Evolutionary conservation across 2,329 filamentous ascomycete species (phyloP), one percentile per base, ranked within the genome.

Genomic region (Fusarium circinatum): DNA sequence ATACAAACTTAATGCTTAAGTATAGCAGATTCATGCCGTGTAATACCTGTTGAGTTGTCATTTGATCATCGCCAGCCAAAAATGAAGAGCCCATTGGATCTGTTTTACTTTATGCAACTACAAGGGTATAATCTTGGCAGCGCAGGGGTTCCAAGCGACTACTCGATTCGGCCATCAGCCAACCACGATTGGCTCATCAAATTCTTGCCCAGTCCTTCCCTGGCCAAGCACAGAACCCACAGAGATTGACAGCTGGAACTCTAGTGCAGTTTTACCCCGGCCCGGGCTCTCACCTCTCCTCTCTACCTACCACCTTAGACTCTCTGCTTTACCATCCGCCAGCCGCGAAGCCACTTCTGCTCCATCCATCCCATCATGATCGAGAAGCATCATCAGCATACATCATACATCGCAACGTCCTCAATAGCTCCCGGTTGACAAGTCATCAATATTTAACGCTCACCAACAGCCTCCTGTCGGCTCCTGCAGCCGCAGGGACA

Each of bases 151-250:
- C 49, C 64, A 68, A 70, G 66, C 62, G 66, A 78, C 76, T 78
- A 78, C 76, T 78, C 75, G 73, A 78, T 78, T 78, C 48, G 76
- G 76, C 65, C 67, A 65, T 44, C 68, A 70, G 63, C 67, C 54
- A 60, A 66, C 61, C 73, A 63, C 68, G 67, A 78, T 78, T 78
- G 77, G 77, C 62, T 63, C 65, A 68, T 61, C 30, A 44, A 28
- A 28, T 66, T 63, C 57, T 60, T 61, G 65, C 60, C 58, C 65
- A 71, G 55, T 67, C 66, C 72, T 58, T 75, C 74, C 74, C 75
- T 72, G 71, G 76, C 56, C 62, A 70, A 75, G 70, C 48, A 61
- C 61, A 55, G 38, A 73, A 55, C 55, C 65, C 61, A 41, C 42
- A 69, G 45, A 73, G 49, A 55, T 70, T 75, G 72, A 75, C 72